Evolutionary conservation across 208 protist genomes (phyloP), one percentile per base, ranked within the genome.

Genomic region (Blechomonas ayalai): DNA sequence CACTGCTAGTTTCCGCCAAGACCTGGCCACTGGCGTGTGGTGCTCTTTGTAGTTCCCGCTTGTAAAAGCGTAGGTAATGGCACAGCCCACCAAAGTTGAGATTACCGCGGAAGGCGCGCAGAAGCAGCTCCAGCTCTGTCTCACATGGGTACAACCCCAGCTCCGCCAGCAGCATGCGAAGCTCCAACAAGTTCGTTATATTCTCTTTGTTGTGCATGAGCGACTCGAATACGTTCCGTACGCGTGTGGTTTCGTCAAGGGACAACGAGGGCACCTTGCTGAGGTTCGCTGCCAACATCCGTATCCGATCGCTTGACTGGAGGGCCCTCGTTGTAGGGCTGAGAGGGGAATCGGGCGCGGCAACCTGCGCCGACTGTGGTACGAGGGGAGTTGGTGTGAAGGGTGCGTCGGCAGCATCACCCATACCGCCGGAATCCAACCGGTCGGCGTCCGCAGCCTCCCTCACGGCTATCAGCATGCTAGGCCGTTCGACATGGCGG

Each of bases 21-120:
- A 20, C 41, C 12, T 31, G 22, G 20, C 41, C 41, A 15, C 13
- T 38, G 6, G 25, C 29, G 32, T 18, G 15, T 8, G 4, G 26
- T n/a, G 13, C 44, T 9, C 44, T 70, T 60, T 9, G 44, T 39
- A 4, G 20, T 47, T 82, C 58, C 29, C 70, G 56, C 65, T 92
- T 92, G 65, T 84, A 87, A 38, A 92, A 86, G 12, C 76, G 73
- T 31, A 92, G 63, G 64, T 85, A 92, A n/a, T 69, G 45, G 35
- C 65, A 71, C 1, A 92, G 52, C 23, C 62, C 57, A 2, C 64
- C 59, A 36, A 89, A 56, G 48, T 62, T 86, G n/a, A 92, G 55
- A 15, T 71, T 75, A 13, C 52, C 46, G n/a, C 75, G 71, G 51
- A 59, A 75, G 18, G 67, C 66, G 16, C 62, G 37, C 10, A 92